Evolutionary conservation across 1,139 yeast species (phyloP), one percentile per base, ranked within the genome.

Genomic region (Taiozyma sp.): DNA sequence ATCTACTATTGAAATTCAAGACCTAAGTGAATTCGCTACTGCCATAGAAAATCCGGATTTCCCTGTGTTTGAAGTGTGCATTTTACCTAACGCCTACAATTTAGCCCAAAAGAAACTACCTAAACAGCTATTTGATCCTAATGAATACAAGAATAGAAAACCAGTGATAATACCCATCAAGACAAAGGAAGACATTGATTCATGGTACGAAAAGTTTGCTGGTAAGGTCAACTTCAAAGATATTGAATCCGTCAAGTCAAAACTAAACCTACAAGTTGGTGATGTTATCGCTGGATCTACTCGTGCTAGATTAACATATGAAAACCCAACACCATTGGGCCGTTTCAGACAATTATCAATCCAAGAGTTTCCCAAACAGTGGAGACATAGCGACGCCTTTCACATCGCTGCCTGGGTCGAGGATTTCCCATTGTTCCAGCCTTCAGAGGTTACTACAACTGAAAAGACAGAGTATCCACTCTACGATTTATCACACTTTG

Each of bases 321-420:
- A 95, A 63, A 93, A 91, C 63, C 98, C 99, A 23, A 93, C 99
- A 0, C 98, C 99, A 0, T 70, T 93, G 49, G 99, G 99, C 0
- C 77, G 86, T 54, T 79, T 89, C 57, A 77, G 99, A 53, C 96
- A 90, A 64, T 63, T 89, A 48, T 81, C 89, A 0, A 82, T 85
- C 38, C 74, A 76, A 44, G 73, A 71, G 38, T 78, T 69, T 57
- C 87, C 89, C 1, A 57, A 61, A 1, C 66, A 69, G 44, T 73
- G 74, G 57, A 70, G 48, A 52, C 50, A 54, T 12, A 10, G 43
- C 19, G 28, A 48, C 14, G 16, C 46, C 6, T 61, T 63, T 1
- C 50, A 57, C 4, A 88, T 88, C 4, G 95, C 87, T 0, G 68
- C 82, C 2, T 93, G 99, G 99, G 84, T 95, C 8, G 82, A 81